These are phyloP conservation scores for Phytophthora lateralis DNA, from an alignment of 352 stramenopile species.

Conservation along the genomic window DNA sequence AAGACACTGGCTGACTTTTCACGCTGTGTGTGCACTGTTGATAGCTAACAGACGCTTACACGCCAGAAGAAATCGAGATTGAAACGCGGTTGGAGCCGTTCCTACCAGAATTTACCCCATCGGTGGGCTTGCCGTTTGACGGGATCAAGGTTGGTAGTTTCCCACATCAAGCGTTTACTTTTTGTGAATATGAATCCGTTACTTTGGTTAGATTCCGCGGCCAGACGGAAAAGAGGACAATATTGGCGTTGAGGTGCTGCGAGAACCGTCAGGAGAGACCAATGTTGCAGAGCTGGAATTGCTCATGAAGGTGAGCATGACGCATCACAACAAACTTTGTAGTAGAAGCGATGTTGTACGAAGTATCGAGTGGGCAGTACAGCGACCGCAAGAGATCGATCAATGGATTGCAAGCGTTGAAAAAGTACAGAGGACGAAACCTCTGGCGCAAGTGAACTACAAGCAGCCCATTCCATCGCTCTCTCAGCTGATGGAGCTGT, in stretches of 20 bases:
- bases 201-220: slow-evolving; percentile 68
- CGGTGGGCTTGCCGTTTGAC: slow-evolving; percentile 69
- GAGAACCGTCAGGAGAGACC: slow-evolving; percentile 89
- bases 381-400: slow-evolving; percentile 88
- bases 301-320: slow-evolving; percentile 84
- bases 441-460: slow-evolving; percentile 79
- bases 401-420: slow-evolving; percentile 93
- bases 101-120: slow-evolving; percentile 92
- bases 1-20: slow-evolving; percentile 7
- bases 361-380: slow-evolving; percentile 89
- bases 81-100: slow-evolving; percentile 93
- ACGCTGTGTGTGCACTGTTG: slow-evolving; percentile 30
- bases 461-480: slow-evolving; percentile 90
- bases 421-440: slow-evolving; percentile 88
- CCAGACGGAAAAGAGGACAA: slow-evolving; percentile 82
- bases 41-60: slow-evolving; percentile 78
- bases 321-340: slow-evolving; percentile 38
- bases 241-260: slow-evolving; percentile 82
- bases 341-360: slow-evolving; percentile 68
- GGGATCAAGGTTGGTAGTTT: slow-evolving; percentile 58
- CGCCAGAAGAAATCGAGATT: slow-evolving; percentile 90
- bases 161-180: too few relatives aligned
- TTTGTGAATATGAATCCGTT: not conserved
- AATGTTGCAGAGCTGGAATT: slow-evolving; percentile 90
- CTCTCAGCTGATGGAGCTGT: slow-evolving; percentile 90